A percentile compares a stretch with the other conserved stretches of the same genome.
phyloP scores from a whole-genome alignment of 2,329 filamentous ascomycete genomes.

The Fusarium sp. region DNA sequence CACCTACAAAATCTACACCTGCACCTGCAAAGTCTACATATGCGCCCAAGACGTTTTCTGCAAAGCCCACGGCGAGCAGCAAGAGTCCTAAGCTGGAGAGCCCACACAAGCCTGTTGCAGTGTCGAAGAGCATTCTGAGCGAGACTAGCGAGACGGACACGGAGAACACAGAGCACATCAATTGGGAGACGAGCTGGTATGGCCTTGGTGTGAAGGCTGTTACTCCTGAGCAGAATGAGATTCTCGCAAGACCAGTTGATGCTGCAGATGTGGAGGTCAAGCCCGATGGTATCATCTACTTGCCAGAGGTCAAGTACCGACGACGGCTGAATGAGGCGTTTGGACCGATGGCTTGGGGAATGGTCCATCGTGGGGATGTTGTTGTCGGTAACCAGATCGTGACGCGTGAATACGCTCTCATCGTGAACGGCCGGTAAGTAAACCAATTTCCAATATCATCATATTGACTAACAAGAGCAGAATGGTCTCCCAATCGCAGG shows the following conservation, averaged over 20 bases:
- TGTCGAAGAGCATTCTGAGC: conserved; percentile 14
- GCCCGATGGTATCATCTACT: conserved; percentile 94
- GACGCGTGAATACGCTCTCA: conserved; percentile 91
- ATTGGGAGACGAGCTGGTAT: conserved; percentile 88
- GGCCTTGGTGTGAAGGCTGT: conserved; percentile 79
- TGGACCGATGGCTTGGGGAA: conserved; percentile 93
- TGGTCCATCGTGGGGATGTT: conserved; percentile 87
- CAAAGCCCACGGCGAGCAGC: not conserved
- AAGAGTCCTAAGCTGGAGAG: not conserved
- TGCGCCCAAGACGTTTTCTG: not conserved
- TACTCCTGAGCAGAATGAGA: conserved; percentile 71
- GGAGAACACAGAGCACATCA: conserved; percentile 51
- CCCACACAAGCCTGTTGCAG: conserved; percentile 14
- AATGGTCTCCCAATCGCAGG: conserved; percentile 89
- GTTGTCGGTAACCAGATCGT: conserved; percentile 83
- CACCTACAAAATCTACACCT: not conserved
- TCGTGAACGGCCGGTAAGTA: conserved; percentile 84
- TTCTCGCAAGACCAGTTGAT: conserved; percentile 74
- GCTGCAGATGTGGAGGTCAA: conserved; percentile 92
- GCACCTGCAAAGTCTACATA: not conserved
- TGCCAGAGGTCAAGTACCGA: conserved; percentile 98
- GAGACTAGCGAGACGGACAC: conserved; percentile 14
- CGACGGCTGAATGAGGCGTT: conserved; percentile 90
- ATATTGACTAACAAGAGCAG: conserved; percentile 55
- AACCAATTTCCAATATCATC: not conserved